Base-by-base conservation (phyloP, 139 green algal species). In the Astrephomene gubernaculifera region DNA sequence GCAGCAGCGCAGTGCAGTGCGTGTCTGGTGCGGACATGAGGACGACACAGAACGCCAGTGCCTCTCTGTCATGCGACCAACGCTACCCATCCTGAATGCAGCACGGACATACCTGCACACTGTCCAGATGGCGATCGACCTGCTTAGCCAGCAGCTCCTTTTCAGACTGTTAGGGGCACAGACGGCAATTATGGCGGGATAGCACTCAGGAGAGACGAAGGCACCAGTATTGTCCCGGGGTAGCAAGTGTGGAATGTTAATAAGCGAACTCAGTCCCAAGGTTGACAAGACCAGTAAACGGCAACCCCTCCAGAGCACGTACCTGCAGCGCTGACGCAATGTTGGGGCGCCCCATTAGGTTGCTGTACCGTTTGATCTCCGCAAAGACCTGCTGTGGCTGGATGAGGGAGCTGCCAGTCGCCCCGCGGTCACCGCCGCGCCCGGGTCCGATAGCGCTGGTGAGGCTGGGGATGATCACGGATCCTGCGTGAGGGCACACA, bases 311-410 rank as follows among this genome's bases (percentile, higher is more conserved):
- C n/a, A n/a, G n/a, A n/a, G n/a, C n/a, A n/a, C n/a, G 7, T 14
- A 82, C 74, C 76, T 83, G 69, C 70, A 96, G 88, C 29, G 87
- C 91, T 0, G 45, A 22, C 8, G 64, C 92, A 24, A 91, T 94
- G 67, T 88, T 93, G 27, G 70, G 75, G 21, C 93, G 81, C 10
- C 75, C 54, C 39, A 96, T 87, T 52, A 96, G 90, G 44, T 82
- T 89, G 61, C 88, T 89, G 57, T 93, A 93, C 4, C 87, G 87
- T 81, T 87, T 89, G 9, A 96, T 85, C 60, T 95, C 91, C 52
- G 89, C 81, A 49, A 94, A 89, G 69, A 92, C 75, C 81, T 92
- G 89, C 83, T 93, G 90, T 38, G 92, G 92, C 63, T 96, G 92
- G 4, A 87, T 87, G 25, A 89, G 61, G 31, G 79, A 54, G 79